A percentile compares a stretch with the other conserved stretches of the same genome.
These are phyloP conservation scores for Phytophthora vignae DNA, from an alignment of 352 stramenopile species.

Conservation along the genomic window DNA sequence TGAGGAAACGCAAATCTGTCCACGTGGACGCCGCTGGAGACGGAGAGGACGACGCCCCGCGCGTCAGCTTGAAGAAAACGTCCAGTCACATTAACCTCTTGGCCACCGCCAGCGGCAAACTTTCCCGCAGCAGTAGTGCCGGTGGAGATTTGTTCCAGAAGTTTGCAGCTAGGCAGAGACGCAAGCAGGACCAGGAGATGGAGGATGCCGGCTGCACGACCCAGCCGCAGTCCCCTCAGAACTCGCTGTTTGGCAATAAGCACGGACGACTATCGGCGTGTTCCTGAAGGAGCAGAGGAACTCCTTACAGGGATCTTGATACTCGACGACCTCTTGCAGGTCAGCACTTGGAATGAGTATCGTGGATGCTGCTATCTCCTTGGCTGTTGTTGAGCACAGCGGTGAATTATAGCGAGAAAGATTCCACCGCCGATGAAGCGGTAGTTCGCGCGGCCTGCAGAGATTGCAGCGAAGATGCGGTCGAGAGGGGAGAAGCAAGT, in stretches of 20 bases:
- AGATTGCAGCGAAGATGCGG: conserved; percentile 24
- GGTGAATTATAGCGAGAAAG: conserved; percentile 6
- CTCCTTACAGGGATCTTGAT: conserved; percentile 9
- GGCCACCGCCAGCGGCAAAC: conserved; percentile 25
- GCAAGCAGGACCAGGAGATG: conserved; percentile 61
- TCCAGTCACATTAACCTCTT: conserved; percentile 76
- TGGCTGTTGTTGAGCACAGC: conserved; percentile 10
- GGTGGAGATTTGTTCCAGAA: conserved; percentile 39
- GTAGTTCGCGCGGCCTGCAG: conserved; percentile 16
- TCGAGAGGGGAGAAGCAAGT: conserved; percentile 18
- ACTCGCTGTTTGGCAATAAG: conserved; percentile 38
- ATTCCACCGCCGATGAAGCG: conserved; percentile 10
- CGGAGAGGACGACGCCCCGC: conserved; percentile 8
- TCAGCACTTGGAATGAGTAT: conserved; percentile 13
- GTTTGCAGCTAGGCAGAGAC: conserved; percentile 29
- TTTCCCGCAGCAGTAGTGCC: conserved; percentile 35
- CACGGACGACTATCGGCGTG: conserved; percentile 41
- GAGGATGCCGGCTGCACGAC: conserved; percentile 41
- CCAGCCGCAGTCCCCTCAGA: conserved; percentile 39
- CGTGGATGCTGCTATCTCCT: conserved; percentile 7
- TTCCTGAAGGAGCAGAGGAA: conserved; percentile 37
- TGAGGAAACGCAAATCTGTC: conserved; percentile 81
- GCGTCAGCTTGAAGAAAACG: conserved; percentile 67
- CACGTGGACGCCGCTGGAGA: conserved; percentile 56
- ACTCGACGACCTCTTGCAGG: conserved; percentile 13